Evolutionary conservation across 2,329 filamentous ascomycete genomes (phyloP), one percentile per base, ranked within the genome.

Genomic region (Knufia fluminis): DNA sequence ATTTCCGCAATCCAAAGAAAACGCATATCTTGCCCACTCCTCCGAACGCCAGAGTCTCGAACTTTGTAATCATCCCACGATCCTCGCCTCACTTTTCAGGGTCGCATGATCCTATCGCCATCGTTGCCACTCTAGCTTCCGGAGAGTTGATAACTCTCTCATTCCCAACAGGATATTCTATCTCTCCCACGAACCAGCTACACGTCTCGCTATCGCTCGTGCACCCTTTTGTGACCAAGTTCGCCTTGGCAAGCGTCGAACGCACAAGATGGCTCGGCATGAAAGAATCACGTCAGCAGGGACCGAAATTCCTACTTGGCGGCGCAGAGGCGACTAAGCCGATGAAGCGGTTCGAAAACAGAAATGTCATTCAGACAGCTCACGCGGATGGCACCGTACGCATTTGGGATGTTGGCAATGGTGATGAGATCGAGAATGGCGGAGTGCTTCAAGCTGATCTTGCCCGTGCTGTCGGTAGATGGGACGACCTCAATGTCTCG

Each of bases 331-430:
- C 78, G 1, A 73, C 75, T 3, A 79, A 81, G 54, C 79, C 82
- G 4, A 71, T 86, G 35, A 86, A 87, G 59, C 75, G 86, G 54
- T 90, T 86, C 58, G 89, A 95, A 61, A 77, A 82, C 53, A 79
- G 92, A 42, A 94, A 89, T 50, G 79, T 97, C 39, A 77, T 95
- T 4, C 85, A 91, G 53, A 87, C 86, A 3, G 84, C 88, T 0
- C 91, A 98, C 64, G 88, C 84, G 2, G 92, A 98, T 66, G 88
- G 90, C 47, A 94, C 86, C 0, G 74, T 98, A n/a, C 77, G 90
- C 26, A 72, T 97, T 4, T 98, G 90, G 89, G 92, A 98, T 66
- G 80, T 84, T 17, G 92, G 92, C 0, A 86, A 94, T 60, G 86
- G 81, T 12, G 92, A 98, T 62, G 87, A 96, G 60, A 85, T 98